phyloP scores from a whole-genome alignment of 257 asterid species.

The Cruciata laevipes region DNA sequence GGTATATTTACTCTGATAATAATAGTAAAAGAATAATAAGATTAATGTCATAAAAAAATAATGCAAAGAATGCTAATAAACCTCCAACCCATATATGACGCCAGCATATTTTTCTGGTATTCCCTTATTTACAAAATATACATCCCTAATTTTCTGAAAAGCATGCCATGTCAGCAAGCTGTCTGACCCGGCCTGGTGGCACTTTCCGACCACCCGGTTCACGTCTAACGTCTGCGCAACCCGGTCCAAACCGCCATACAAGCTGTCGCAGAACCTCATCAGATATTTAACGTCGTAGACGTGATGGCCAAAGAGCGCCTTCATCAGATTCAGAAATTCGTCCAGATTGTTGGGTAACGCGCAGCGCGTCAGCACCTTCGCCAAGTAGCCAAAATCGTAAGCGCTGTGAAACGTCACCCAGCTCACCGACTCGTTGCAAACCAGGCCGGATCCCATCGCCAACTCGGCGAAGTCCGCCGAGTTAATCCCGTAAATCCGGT shows the following conservation, averaged over 20 bases:
- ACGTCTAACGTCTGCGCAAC: constrained; percentile 45
- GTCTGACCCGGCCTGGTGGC: constrained; percentile 77
- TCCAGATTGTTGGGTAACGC: constrained; percentile 36
- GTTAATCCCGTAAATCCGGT: constrained; percentile 38
- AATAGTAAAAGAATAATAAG: not conserved
- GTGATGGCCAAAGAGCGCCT: constrained; percentile 39
- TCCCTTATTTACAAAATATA: constrained; percentile 40
- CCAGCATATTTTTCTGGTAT: constrained; percentile 60
- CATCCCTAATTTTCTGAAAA: constrained; percentile 48
- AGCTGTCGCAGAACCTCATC: constrained; percentile 43
- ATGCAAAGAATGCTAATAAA: constrained; percentile 11
- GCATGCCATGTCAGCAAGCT: constrained; percentile 76
- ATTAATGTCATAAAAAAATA: too few species aligned
- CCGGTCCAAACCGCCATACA: constrained; percentile 69
- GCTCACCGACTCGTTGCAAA: constrained; percentile 44
- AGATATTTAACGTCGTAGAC: constrained; percentile 59
- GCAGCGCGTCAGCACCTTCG: constrained; percentile 56
- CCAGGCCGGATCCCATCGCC: constrained; percentile 54
- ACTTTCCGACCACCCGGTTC: constrained; percentile 60
- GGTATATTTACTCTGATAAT: not conserved
- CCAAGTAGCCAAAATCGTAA: constrained; percentile 61
- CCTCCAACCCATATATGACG: constrained; percentile 57
- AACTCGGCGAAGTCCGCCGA: constrained; percentile 47
- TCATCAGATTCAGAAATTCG: constrained; percentile 38
- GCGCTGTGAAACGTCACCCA: constrained; percentile 83